These are phyloP conservation scores for Dorcoceras hygrometricum DNA, from an alignment of 257 asterid species.

Conservation along the genomic window DNA sequence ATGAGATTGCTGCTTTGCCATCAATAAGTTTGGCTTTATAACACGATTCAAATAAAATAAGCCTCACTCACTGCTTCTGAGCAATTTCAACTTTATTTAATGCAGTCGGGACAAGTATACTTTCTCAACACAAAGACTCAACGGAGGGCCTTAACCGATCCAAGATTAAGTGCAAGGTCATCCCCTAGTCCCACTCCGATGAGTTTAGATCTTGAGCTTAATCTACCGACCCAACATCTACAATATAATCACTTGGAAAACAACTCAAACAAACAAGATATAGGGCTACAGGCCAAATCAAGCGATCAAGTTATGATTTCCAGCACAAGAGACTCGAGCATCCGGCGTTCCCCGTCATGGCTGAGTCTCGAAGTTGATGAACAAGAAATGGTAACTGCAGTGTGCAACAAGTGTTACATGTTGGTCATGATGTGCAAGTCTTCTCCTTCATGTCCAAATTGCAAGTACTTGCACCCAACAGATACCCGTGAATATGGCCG, in stretches of 20 bases:
- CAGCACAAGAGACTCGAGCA: neutral
- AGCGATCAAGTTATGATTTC: slow-evolving; percentile 2
- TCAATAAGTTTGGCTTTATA: too few relatives aligned
- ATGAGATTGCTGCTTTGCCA: too few relatives aligned
- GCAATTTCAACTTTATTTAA: too few relatives aligned
- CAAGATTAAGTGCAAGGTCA: slow-evolving; percentile 34
- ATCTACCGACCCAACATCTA: slow-evolving; percentile 46
- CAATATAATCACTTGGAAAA: slow-evolving; percentile 24
- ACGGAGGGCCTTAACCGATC: slow-evolving; percentile 43
- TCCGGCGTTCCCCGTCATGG: slow-evolving; percentile 52
- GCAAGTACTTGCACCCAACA: slow-evolving; percentile 60
- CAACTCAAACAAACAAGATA: slow-evolving; percentile 13
- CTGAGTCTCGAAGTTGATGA: slow-evolving; percentile 52
- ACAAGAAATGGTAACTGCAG: slow-evolving; percentile 72
- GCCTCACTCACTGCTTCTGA: too few relatives aligned
- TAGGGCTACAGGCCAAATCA: neutral
- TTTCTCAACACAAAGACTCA: slow-evolving; percentile 56
- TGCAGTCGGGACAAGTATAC: slow-evolving; percentile 66
- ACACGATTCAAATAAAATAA: too few relatives aligned
- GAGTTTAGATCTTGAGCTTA: slow-evolving; percentile 75
- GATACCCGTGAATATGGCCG: slow-evolving; percentile 18
- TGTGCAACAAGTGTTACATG: slow-evolving; percentile 74
- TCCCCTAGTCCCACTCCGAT: slow-evolving; percentile 27
- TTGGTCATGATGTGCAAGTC: slow-evolving; percentile 72
- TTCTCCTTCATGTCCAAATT: slow-evolving; percentile 68